Evolutionary conservation across 352 stramenopile genomes (phyloP), one percentile per base, ranked within the genome.

Genomic region (Globisporangium polare): DNA sequence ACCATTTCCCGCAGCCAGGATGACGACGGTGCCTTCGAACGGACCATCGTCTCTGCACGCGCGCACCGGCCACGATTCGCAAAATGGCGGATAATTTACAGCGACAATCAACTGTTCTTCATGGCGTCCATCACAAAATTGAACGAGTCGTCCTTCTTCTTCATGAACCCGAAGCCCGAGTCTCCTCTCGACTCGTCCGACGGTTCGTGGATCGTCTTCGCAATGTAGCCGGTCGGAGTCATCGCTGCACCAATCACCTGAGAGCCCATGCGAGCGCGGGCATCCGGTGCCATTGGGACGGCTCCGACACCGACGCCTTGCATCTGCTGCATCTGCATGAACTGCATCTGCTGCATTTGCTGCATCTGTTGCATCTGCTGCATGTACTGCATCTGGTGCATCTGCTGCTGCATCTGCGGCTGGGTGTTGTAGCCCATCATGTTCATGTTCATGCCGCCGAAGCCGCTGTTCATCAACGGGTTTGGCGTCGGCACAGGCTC

Each of bases 51-150:
- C 41, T 46, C 41, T 46, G 18, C 18, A 6, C 24, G 20, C 52
- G 20, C 52, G 24, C 53, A 12, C 22, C 35, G 31, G 22, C 31
- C 35, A 41, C 31, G 53, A 20, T 59, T 59, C 53, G 60, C 66
- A 63, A 56, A 62, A 54, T 64, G 37, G 59, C 52, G 68, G 61
- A 63, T 86, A 89, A 74, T 88, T 79, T 91, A 84, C 70, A 79
- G 65, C 55, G 58, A 41, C 57, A 56, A 66, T 73, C 71, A 92
- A 68, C 80, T 80, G 78, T 92, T 92, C 78, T 94, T 94, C 85
- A 94, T 94, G 39, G 83, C 83, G 60, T 94, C 85, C 77, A 89
- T 86, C 54, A 94, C 77, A 63, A 94, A 94, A 78, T 92, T 94
- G 69, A 94, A 94, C 63, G 85, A 94, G 73, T 94, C 85, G 52